Evolutionary conservation across 306 rosid genomes (phyloP).

Genomic region (Calophaca sinica): DNA sequence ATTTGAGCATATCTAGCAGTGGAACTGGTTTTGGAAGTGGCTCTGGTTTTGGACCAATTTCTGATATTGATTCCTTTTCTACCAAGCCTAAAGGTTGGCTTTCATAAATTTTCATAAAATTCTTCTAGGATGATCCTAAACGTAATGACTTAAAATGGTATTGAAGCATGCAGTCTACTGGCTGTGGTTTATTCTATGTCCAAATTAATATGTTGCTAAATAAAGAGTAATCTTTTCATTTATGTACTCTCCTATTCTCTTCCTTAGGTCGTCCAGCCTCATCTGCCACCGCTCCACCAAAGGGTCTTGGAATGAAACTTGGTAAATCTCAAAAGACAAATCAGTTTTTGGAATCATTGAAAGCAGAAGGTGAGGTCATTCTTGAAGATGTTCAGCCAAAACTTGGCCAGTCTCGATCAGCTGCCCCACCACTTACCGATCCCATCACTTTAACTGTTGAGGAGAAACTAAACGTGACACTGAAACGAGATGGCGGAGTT

Average conservation of each 20-base stretch:
- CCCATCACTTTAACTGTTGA: conserved; percentile 90
- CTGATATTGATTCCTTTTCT: conserved; percentile 80
- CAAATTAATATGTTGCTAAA: conserved; percentile 32
- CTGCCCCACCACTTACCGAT: conserved; percentile 84
- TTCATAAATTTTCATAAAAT: conserved; percentile 34
- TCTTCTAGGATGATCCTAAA: conserved; percentile 28
- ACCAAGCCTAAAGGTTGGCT: conserved; percentile 84
- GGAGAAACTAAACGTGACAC: conserved; percentile 89
- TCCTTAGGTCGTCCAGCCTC: conserved; percentile 75
- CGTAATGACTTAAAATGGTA: conserved; percentile 36
- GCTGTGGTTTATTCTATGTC: conserved; percentile 35
- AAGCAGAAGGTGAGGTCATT: conserved; percentile 97
- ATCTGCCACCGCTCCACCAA: conserved; percentile 94
- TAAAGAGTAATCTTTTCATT: conserved; percentile 38
- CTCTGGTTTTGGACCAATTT: conserved; percentile 75
- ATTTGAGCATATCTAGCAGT: conserved; percentile 78
- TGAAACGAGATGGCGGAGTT: conserved; percentile 96
- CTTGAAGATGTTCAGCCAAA: conserved; percentile 90
- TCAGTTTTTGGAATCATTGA: conserved; percentile 94
- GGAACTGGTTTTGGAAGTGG: conserved; percentile 93
- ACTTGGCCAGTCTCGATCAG: conserved; percentile 66
- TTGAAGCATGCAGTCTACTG: conserved; percentile 26
- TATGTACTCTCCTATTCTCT: conserved; percentile 20
- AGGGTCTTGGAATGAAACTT: conserved; percentile 88
- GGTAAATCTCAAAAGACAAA: conserved; percentile 88